These are phyloP conservation scores for Penicillium bialowiezense DNA, from an alignment of 495 filamentous ascomycete species.

Conservation along the genomic window DNA sequence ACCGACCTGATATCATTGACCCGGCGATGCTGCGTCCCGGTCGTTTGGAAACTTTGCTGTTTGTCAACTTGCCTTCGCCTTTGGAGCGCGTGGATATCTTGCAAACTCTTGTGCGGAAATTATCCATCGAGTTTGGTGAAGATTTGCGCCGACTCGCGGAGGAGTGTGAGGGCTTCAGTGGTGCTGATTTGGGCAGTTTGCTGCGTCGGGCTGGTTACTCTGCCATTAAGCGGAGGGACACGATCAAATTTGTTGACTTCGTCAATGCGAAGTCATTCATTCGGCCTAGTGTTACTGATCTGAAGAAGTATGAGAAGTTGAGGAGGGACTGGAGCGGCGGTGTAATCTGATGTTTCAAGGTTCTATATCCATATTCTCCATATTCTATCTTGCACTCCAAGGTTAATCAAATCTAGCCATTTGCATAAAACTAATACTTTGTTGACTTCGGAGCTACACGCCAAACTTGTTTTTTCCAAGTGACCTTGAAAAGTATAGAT, in stretches of 20 bases:
- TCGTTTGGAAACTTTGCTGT: constrained; percentile 82
- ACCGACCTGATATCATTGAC: constrained; percentile 94
- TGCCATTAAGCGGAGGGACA: constrained; percentile 63
- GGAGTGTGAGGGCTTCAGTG: constrained; percentile 81
- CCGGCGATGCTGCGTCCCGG: constrained; percentile 92
- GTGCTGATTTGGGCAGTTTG: constrained; percentile 81
- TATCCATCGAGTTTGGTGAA: constrained; percentile 50
- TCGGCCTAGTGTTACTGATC: constrained; percentile 76
- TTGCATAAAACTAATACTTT: too few relatives aligned
- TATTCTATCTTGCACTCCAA: too few relatives aligned
- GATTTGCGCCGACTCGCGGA: constrained; percentile 56
- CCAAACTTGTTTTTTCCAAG: too few relatives aligned
- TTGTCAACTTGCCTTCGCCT: constrained; percentile 80
- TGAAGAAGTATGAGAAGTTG: constrained; percentile 66
- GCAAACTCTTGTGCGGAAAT: constrained; percentile 68
- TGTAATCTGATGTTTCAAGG: constrained; percentile 21
- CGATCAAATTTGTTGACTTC: constrained; percentile 72
- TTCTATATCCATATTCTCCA: too few relatives aligned
- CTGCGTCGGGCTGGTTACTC: constrained; percentile 73
- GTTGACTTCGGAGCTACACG: too few relatives aligned
- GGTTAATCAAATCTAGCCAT: too few relatives aligned
- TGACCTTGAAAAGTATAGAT: too few relatives aligned
- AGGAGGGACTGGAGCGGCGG: constrained; percentile 47
- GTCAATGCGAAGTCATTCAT: constrained; percentile 67
- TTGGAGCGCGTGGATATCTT: constrained; percentile 85